Evolutionary conservation across 2,329 filamentous ascomycete species (phyloP).

Genomic region (Alternaria consortialis): DNA sequence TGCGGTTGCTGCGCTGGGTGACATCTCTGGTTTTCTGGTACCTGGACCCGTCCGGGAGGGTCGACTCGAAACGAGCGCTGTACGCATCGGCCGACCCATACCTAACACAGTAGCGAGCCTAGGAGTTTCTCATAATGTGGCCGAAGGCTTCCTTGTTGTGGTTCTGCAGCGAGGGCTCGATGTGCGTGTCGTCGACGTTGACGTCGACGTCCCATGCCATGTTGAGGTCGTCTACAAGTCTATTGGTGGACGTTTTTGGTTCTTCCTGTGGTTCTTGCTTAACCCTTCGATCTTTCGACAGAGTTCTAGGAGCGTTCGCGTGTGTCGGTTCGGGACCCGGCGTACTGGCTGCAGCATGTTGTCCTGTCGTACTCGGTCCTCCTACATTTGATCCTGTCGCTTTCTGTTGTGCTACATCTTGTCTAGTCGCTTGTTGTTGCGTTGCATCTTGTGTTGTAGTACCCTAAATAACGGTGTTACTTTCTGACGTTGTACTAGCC

Average conservation of each 20-base stretch:
- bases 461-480: too few relatives aligned
- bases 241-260: constrained; percentile 3
- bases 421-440: background rate
- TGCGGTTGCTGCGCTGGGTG: constrained; percentile 16
- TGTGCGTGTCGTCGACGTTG: constrained; percentile 1
- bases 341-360: background rate
- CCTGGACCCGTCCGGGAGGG: constrained; percentile 8
- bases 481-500: background rate
- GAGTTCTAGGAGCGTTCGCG: background rate
- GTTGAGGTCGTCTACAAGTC: constrained; percentile 15
- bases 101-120: constrained; percentile 10
- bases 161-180: constrained; percentile 9
- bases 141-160: constrained; percentile 6
- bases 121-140: constrained; percentile 11
- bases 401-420: background rate
- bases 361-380: background rate
- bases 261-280: constrained; percentile 1
- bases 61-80: constrained; percentile 20
- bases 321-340: background rate
- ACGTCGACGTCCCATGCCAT: constrained; percentile 12
- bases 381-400: background rate
- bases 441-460: too few relatives aligned
- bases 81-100: constrained; percentile 3
- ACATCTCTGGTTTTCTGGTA: constrained; percentile 17
- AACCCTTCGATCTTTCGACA: background rate